phyloP scores from a whole-genome alignment of 2,329 filamentous ascomycete genomes.

The Sporothrix pallida region DNA sequence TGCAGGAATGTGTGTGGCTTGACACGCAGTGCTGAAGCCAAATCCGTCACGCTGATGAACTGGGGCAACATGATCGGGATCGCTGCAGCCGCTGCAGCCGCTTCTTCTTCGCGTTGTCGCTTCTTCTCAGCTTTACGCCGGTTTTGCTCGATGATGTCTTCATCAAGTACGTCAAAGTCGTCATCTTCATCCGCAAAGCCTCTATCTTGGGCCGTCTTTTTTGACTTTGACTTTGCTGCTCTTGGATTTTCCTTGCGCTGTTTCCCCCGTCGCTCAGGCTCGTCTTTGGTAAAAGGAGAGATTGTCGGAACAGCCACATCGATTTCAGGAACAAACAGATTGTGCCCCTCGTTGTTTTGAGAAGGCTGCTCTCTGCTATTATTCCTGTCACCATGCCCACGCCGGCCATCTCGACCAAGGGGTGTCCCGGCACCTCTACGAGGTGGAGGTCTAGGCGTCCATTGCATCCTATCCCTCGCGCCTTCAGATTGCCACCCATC shows the following conservation, averaged over 20 bases:
- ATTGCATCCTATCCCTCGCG: background rate
- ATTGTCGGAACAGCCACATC: background rate
- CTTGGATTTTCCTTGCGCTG: slow-evolving; percentile 26
- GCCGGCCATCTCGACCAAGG: background rate
- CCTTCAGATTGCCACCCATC: background rate
- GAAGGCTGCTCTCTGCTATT: background rate
- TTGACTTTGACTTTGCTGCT: slow-evolving; percentile 27
- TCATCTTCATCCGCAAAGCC: slow-evolving; percentile 48
- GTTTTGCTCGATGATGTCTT: slow-evolving; percentile 49
- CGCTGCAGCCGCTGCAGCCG: slow-evolving; percentile 48
- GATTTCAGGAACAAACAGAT: background rate
- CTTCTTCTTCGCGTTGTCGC: slow-evolving; percentile 48
- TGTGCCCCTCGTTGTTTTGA: background rate
- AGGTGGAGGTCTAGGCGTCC: background rate
- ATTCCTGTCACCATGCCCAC: too few species aligned
- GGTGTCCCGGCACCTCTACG: background rate
- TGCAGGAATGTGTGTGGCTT: slow-evolving; percentile 71
- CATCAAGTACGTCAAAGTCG: slow-evolving; percentile 49
- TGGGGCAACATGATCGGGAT: slow-evolving; percentile 79
- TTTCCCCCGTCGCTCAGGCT: slow-evolving; percentile 24
- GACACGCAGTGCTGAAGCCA: slow-evolving; percentile 77
- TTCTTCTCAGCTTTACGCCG: slow-evolving; percentile 52
- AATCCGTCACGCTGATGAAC: slow-evolving; percentile 84
- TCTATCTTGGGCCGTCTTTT: background rate
- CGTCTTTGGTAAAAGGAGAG: background rate